Conservation (phyloP, 2,329 filamentous ascomycete genomes). For the Pestalotiopsis sp. region DNA sequence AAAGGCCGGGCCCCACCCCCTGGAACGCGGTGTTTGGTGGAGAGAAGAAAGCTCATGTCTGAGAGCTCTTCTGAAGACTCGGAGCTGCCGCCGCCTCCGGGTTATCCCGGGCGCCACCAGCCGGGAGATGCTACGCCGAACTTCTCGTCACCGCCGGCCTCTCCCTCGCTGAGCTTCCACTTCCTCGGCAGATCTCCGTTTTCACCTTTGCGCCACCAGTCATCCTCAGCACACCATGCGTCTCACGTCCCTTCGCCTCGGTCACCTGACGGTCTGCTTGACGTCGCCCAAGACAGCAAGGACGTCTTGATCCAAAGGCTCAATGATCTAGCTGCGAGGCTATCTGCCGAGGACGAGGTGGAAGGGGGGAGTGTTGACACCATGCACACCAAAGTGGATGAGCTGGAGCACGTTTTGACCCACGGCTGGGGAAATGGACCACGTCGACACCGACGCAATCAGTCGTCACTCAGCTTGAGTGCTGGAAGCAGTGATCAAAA, state of each 20-base stretch:
- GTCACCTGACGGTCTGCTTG: constrained; percentile 23
- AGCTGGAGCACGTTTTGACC: constrained; percentile 40
- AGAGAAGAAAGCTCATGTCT: constrained; percentile 2
- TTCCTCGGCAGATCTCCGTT: constrained; percentile 31
- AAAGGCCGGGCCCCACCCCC: background rate
- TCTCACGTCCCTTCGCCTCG: constrained; percentile 25
- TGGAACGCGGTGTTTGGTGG: background rate
- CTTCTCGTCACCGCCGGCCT: constrained; percentile 25
- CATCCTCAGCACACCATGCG: constrained; percentile 23
- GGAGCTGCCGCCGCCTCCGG: constrained; percentile 24
- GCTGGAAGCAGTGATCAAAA: background rate
- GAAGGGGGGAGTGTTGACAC: constrained; percentile 34
- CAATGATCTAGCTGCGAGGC: constrained; percentile 27
- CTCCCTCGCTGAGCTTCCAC: constrained; percentile 28
- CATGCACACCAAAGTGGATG: constrained; percentile 45
- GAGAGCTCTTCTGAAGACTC: constrained; percentile 7
- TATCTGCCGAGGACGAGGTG: constrained; percentile 25
- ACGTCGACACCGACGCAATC: background rate
- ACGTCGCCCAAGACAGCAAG: constrained; percentile 38
- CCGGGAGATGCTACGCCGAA: constrained; percentile 23
- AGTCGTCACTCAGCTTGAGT: background rate
- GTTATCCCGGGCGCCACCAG: constrained; percentile 17
- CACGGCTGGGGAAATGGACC: constrained; percentile 16
- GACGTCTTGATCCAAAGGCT: constrained; percentile 50
- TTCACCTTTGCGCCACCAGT: constrained; percentile 26